Evolutionary conservation across 2,329 filamentous ascomycete species (phyloP).

Genomic region (Pyrenophora graminea): DNA sequence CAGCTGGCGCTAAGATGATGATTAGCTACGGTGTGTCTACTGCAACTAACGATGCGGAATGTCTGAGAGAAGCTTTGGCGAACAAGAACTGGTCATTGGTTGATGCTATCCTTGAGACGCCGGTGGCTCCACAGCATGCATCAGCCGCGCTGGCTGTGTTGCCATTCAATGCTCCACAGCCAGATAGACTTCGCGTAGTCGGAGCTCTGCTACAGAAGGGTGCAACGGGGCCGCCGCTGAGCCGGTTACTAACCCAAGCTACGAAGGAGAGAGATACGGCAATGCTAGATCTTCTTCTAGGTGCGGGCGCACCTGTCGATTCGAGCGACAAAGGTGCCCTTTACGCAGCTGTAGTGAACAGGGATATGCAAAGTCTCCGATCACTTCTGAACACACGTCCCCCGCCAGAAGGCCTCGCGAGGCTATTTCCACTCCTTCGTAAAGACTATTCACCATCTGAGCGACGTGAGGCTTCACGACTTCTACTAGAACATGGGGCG

Average conservation of each 20-base stretch:
- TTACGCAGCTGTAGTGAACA: slow-evolving; percentile 28
- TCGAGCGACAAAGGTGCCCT: slow-evolving; percentile 26
- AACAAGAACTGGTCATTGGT: slow-evolving; percentile 38
- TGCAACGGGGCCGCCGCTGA: slow-evolving; percentile 33
- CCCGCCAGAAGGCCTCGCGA: slow-evolving; percentile 26
- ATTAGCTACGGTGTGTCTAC: slow-evolving; percentile 38
- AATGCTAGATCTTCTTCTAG: slow-evolving; percentile 37
- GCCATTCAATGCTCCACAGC: slow-evolving; percentile 21
- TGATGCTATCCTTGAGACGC: slow-evolving; percentile 30
- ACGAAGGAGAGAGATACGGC: slow-evolving; percentile 35
- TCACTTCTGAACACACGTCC: slow-evolving; percentile 29
- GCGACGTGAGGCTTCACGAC: slow-evolving; percentile 23
- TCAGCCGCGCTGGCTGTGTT: slow-evolving; percentile 32
- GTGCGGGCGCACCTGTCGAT: slow-evolving; percentile 31
- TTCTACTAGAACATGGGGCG: slow-evolving; percentile 36
- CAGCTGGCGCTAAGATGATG: slow-evolving; percentile 37
- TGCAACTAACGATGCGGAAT: slow-evolving; percentile 36
- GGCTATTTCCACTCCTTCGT: slow-evolving; percentile 28
- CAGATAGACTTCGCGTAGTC: slow-evolving; percentile 35
- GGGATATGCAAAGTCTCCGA: slow-evolving; percentile 28
- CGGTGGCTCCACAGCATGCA: slow-evolving; percentile 34
- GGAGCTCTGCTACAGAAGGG: slow-evolving; percentile 33
- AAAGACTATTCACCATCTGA: slow-evolving; percentile 28
- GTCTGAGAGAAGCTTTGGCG: slow-evolving; percentile 30
- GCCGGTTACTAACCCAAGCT: slow-evolving; percentile 32